Base-by-base conservation (phyloP, 176 grass and related monocot genomes). In the Phoenix roebelenii region DNA sequence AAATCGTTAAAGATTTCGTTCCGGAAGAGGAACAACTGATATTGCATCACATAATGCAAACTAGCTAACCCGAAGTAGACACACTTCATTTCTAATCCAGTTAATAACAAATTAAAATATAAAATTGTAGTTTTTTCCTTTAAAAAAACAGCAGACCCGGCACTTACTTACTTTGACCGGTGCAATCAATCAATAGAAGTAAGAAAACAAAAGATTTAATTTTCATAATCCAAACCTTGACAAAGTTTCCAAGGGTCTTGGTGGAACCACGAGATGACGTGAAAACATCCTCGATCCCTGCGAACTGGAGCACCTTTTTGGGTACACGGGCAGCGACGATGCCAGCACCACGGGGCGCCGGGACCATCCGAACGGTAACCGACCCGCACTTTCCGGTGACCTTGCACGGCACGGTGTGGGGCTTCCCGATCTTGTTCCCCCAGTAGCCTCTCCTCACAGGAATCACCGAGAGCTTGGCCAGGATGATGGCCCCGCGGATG, bases 371-470 rank as follows among this genome's bases (percentile, higher is more conserved):
- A 16, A 94, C 84, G 12, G 89, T 94, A 52, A 88, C 89, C 16
- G 89, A 95, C 0, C 89, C 89, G 0, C 89, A 95, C 77, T 95
- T 95, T 1, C 89, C 89, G 1, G 89, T 95, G 55, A 95, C 89
- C 78, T 95, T 95, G 78, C 89, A 95, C 0, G 89, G 89, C 30
- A 88, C 89, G 0, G 89, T 95, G 75, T 95, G 89, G 2, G 89
- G 89, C 75, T 63, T 52, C 0, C 89, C 89, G 7, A 95, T 95
- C 89, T 95, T 95, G 78, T 95, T 95, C 10, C 89, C 89, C 89
- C 89, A 95, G 78, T 88, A 95, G 0, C 89, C 89, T 64, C 89
- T 79, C 77, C 89, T 66, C 20, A 95, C 72, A 7, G 89, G 89
- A 15, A 95, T 65, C 0, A 95, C 51, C 0, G 89, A 95, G 59